Percentiles rank a stretch among this genome's conserved stretches.
Conservation (phyloP, 257 asterid genomes). For the Fraxinus cuspidata region DNA sequence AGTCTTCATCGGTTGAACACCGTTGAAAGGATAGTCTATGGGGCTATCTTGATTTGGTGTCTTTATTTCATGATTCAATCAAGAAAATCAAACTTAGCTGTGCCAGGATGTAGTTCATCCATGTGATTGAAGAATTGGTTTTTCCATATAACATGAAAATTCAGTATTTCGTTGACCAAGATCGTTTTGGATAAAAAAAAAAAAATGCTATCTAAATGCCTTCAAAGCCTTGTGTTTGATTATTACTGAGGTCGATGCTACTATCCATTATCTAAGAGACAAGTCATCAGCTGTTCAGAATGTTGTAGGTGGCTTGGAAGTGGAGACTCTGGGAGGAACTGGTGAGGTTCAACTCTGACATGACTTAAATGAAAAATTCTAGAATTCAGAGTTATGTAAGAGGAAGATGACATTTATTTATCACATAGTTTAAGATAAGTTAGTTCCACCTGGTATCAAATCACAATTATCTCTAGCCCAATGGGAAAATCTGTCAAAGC, state of each 20-base stretch:
- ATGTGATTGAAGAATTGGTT: not conserved
- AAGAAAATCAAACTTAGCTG: not conserved
- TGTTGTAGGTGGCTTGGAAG: not conserved
- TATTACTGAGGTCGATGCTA: not conserved
- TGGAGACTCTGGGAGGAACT: not conserved
- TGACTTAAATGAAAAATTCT: not conserved
- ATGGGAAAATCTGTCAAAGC: not conserved
- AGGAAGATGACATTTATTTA: not conserved
- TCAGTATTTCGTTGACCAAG: not conserved
- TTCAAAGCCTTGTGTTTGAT: not conserved
- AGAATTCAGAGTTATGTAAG: not conserved
- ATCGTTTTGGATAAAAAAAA: not conserved
- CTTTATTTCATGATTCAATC: not conserved
- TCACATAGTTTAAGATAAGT: not conserved
- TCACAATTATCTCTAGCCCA: not conserved
- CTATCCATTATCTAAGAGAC: not conserved
- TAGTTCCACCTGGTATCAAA: not conserved
- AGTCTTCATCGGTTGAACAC: not conserved
- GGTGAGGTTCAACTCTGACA: not conserved
- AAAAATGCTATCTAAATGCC: not conserved
- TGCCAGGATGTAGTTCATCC: not conserved
- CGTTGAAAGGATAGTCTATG: not conserved
- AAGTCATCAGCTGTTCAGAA: not conserved
- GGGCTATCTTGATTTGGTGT: not conserved
- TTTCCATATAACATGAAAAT: not conserved